Conservation (phyloP, 345 rosid species). For the Abelmoschus esculentus region DNA sequence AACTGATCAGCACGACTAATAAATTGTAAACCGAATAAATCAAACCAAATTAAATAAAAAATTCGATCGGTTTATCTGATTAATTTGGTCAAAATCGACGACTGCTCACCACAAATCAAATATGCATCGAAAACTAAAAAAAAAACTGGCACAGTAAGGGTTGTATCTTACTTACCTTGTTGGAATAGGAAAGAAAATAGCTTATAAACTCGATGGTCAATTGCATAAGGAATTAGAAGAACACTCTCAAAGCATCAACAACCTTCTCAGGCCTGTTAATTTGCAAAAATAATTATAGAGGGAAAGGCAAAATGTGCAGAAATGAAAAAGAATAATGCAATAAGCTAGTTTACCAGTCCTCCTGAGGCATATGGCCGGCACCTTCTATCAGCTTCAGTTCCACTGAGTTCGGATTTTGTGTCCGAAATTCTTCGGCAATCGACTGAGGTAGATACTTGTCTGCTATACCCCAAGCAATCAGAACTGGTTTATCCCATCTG, state of each 20-base stretch:
- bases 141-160: too few relatives aligned
- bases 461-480: slow-evolving; percentile 76
- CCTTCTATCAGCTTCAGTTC: slow-evolving; percentile 78
- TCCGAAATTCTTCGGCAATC: slow-evolving; percentile 82
- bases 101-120: too few relatives aligned
- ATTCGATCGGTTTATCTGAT: too few relatives aligned
- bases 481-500: slow-evolving; percentile 79
- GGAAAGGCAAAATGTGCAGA: not conserved
- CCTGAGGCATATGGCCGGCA: slow-evolving; percentile 97
- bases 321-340: not conserved
- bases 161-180: slow-evolving; percentile 1
- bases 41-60: too few relatives aligned
- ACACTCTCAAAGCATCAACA: slow-evolving; percentile 59
- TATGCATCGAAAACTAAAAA: too few relatives aligned
- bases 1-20: too few relatives aligned
- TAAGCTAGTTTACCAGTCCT: slow-evolving; percentile 59
- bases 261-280: slow-evolving; percentile 93
- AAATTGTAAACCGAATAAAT: too few relatives aligned
- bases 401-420: slow-evolving; percentile 44
- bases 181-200: not conserved
- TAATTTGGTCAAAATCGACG: too few relatives aligned
- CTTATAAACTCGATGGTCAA: not conserved
- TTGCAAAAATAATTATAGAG: not conserved
- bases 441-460: slow-evolving; percentile 81
- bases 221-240: slow-evolving; percentile 29